A percentile compares a stretch with the other conserved stretches of the same genome.
These are phyloP conservation scores for Phlegmacium glaucopus DNA, from an alignment of 768 basidiomycete genomes.

Conservation along the genomic window DNA sequence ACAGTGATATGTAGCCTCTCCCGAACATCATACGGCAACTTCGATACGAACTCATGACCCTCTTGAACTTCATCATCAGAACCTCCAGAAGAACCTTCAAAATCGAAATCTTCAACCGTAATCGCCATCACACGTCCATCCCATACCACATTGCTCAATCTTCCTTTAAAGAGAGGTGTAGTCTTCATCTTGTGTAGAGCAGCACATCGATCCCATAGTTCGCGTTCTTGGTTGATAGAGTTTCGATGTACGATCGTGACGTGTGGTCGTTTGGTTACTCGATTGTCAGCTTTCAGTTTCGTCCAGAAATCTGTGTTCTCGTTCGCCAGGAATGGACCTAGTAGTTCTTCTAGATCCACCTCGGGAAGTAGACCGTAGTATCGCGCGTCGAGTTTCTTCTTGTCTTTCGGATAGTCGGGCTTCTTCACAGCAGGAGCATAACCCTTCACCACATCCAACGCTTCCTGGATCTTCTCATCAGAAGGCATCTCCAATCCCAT, in stretches of 20 bases:
- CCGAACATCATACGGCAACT: too few relatives aligned
- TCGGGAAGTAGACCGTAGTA: conserved; percentile 84
- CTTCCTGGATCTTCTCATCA: conserved; percentile 54
- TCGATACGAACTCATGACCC: too few relatives aligned
- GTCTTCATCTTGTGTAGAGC: conserved; percentile 32
- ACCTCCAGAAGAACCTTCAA: too few relatives aligned
- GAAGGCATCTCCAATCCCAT: conserved; percentile 52
- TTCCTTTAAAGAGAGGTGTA: conserved; percentile 57
- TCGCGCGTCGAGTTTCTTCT: conserved; percentile 38
- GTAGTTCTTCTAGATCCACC: conserved; percentile 49
- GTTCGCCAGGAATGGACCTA: conserved; percentile 29
- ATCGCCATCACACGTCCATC: too few relatives aligned
- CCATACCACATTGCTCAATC: conserved; percentile 65
- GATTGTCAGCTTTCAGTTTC: conserved; percentile 36
- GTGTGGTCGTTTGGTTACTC: conserved; percentile 68
- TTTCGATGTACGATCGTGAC: conserved; percentile 82
- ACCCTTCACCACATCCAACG: conserved; percentile 40
- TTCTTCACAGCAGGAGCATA: conserved; percentile 31
- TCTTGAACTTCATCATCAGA: too few relatives aligned
- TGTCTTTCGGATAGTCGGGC: conserved; percentile 22
- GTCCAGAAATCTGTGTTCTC: conserved; percentile 44
- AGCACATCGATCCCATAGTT: conserved; percentile 49
- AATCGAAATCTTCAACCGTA: too few relatives aligned
- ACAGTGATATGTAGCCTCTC: too few relatives aligned
- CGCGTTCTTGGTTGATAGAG: conserved; percentile 23